phyloP scores from a whole-genome alignment of 2,329 filamentous ascomycete genomes.

The Capronia coronata region DNA sequence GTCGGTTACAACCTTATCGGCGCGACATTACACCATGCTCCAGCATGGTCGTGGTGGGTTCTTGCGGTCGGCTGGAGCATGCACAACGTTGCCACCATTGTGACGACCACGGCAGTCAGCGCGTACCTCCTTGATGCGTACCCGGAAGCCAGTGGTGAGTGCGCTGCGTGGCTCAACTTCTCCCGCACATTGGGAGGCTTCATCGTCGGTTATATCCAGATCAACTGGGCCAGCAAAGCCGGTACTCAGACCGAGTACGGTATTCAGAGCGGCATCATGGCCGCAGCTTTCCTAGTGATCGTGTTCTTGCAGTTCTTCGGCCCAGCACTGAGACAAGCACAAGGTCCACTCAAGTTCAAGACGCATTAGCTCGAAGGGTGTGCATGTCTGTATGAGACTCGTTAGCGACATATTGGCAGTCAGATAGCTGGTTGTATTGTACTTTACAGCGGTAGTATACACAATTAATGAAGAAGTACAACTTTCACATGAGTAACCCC shows the following conservation, averaged over 20 bases:
- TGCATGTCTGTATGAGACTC: background rate
- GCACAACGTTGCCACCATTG: constrained; percentile 51
- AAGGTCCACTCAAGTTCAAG: constrained; percentile 34
- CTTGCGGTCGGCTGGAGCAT: constrained; percentile 45
- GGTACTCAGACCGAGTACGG: constrained; percentile 42
- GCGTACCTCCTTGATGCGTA: constrained; percentile 50
- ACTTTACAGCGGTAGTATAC: constrained; percentile 1
- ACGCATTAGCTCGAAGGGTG: constrained; percentile 14
- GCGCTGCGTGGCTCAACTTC: constrained; percentile 47
- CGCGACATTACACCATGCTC: constrained; percentile 21
- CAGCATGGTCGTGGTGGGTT: constrained; percentile 40
- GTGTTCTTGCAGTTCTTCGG: constrained; percentile 35
- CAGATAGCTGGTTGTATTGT: background rate
- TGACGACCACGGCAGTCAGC: constrained; percentile 46
- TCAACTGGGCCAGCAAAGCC: constrained; percentile 44
- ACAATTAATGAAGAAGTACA: background rate
- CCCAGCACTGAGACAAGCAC: constrained; percentile 33
- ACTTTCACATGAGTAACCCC: no score
- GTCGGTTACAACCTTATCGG: constrained; percentile 34
- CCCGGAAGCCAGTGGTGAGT: constrained; percentile 47
- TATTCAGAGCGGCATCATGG: constrained; percentile 41
- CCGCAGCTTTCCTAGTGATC: constrained; percentile 33
- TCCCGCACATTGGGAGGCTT: constrained; percentile 43
- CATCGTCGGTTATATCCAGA: constrained; percentile 39
- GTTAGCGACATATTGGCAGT: background rate